phyloP scores from a whole-genome alignment of 192 early-diverging fungal genomes.

The Pilaira anomala region DNA sequence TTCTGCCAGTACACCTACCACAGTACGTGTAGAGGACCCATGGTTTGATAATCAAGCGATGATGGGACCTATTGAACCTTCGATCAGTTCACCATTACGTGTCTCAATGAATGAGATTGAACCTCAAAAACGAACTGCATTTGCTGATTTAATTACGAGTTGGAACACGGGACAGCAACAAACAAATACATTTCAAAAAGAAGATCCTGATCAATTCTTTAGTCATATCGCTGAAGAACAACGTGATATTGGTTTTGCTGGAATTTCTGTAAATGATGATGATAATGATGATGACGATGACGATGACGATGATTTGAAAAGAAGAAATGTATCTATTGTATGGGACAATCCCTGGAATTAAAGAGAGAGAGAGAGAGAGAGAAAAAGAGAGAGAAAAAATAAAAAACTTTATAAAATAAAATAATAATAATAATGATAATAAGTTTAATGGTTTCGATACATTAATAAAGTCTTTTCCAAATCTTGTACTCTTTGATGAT shows the following conservation, averaged over 20 bases:
- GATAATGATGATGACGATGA: not conserved
- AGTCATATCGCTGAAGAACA: slow-evolving; percentile 24
- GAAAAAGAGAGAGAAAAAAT: not conserved
- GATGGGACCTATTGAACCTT: slow-evolving; percentile 1
- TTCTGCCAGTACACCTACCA: slow-evolving; percentile 17
- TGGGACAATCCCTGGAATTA: slow-evolving; percentile 21
- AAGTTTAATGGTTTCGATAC: not conserved
- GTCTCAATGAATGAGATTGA: slow-evolving; percentile 10
- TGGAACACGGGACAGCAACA: slow-evolving; percentile 21
- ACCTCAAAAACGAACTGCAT: slow-evolving; percentile 23
- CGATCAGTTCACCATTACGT: slow-evolving; percentile 9
- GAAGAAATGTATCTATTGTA: not conserved
- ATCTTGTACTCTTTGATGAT: slow-evolving; percentile 28
- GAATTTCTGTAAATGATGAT: slow-evolving; percentile 9
- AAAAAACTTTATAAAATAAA: not conserved
- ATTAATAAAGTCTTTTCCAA: slow-evolving; percentile 27
- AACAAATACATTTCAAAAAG: not conserved
- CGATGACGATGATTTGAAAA: not conserved
- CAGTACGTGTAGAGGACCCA: not conserved
- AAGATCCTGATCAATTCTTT: slow-evolving; percentile 15
- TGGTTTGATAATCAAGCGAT: not conserved
- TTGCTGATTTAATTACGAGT: slow-evolving; percentile 32
- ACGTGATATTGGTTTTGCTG: slow-evolving; percentile 30
- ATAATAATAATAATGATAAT: not conserved
- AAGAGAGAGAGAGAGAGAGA: not conserved